Evolutionary conservation across 2,329 filamentous ascomycete genomes (phyloP).

Genomic region (Sporothrix luriei): DNA sequence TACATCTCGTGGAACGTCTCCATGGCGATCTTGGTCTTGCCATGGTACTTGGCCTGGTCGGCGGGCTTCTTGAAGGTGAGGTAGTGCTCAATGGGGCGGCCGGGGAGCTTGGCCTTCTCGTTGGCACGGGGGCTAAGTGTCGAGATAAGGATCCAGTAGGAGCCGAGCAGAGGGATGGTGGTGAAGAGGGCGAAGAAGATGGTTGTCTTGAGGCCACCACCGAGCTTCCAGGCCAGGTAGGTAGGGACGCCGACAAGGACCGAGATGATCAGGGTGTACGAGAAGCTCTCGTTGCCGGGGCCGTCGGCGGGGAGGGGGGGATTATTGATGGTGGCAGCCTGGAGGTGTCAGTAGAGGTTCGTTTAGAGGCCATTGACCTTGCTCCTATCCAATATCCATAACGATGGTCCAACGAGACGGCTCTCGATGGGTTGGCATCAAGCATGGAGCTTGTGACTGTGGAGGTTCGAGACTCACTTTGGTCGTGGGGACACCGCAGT

Average conservation of each 20-base stretch:
- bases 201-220: slow-evolving; percentile 83
- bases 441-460: not conserved
- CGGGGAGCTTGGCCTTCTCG: slow-evolving; percentile 85
- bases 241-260: slow-evolving; percentile 71
- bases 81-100: slow-evolving; percentile 88
- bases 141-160: slow-evolving; percentile 81
- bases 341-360: slow-evolving; percentile 31
- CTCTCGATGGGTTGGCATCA: not conserved
- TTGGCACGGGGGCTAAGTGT: slow-evolving; percentile 84
- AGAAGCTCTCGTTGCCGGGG: slow-evolving; percentile 82
- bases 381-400: not conserved
- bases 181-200: slow-evolving; percentile 83
- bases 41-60: slow-evolving; percentile 68
- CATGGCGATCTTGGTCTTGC: slow-evolving; percentile 80
- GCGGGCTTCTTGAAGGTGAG: slow-evolving; percentile 73
- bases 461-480: slow-evolving; percentile 47
- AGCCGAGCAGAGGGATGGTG: slow-evolving; percentile 74
- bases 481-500: slow-evolving; percentile 59
- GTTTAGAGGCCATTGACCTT: not conserved
- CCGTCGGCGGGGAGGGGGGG: slow-evolving; percentile 89
- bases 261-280: slow-evolving; percentile 73
- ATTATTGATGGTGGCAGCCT: slow-evolving; percentile 93
- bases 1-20: slow-evolving; percentile 98
- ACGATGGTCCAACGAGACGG: not conserved
- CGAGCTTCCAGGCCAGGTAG: slow-evolving; percentile 80